Conservation (phyloP, 306 rosid genomes). For the Cucurbita maxima region DNA sequence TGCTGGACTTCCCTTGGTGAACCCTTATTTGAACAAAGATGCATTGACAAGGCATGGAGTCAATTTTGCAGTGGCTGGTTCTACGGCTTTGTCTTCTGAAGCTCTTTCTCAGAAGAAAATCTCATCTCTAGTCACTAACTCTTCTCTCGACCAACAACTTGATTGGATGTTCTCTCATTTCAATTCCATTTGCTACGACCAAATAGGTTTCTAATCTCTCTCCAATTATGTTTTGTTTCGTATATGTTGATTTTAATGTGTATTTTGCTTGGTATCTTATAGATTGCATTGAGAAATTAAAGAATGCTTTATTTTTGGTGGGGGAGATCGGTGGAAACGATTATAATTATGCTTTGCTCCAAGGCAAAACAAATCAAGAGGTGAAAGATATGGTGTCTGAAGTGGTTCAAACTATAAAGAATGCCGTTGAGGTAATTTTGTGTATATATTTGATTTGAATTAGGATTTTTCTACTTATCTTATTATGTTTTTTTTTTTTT, state of each 20-base stretch:
- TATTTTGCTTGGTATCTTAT: not conserved
- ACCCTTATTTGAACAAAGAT: not conserved
- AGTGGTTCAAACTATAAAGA: slow-evolving; percentile 9
- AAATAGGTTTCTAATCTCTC: not conserved
- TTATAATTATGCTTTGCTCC: not conserved
- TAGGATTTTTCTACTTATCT: not conserved
- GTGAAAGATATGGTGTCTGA: not conserved
- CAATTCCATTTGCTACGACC: not conserved
- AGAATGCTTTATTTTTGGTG: slow-evolving; percentile 3
- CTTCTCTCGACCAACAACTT: slow-evolving; percentile 2
- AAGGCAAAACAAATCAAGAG: slow-evolving; percentile 3
- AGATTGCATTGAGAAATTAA: slow-evolving; percentile 7
- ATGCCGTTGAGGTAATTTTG: not conserved
- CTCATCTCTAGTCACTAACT: not conserved
- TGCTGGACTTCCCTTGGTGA: not conserved
- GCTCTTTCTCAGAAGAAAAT: not conserved
- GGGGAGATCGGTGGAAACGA: slow-evolving; percentile 15
- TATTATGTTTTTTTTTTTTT: too few relatives aligned
- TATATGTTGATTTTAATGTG: too few relatives aligned
- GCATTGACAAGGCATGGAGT: not conserved
- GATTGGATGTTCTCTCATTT: slow-evolving; percentile 12
- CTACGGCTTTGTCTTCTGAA: not conserved
- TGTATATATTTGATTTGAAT: not conserved
- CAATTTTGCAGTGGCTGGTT: not conserved
- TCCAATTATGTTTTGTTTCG: too few relatives aligned